These are phyloP conservation scores for Gremmenia infestans DNA, from an alignment of 2,329 filamentous ascomycete genomes.

Conservation along the genomic window DNA sequence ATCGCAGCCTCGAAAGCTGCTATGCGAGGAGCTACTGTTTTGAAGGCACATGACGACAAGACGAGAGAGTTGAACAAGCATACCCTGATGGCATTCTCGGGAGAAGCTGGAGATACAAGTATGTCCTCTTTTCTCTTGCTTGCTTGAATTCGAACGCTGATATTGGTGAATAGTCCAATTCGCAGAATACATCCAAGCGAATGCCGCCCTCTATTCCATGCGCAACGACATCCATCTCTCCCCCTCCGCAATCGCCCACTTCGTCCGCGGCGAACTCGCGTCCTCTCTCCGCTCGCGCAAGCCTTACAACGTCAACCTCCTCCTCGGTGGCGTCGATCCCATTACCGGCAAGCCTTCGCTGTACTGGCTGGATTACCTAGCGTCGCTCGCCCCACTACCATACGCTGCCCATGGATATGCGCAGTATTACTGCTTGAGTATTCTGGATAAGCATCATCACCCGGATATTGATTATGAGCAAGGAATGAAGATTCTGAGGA, in stretches of 20 bases:
- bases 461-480: conserved; percentile 86
- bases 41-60: conserved; percentile 96
- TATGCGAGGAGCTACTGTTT: conserved; percentile 93
- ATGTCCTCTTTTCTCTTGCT: conserved; percentile 25
- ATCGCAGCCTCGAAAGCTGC: conserved; percentile 96
- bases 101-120: conserved; percentile 95
- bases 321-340: conserved; percentile 88
- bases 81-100: conserved; percentile 90
- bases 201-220: conserved; percentile 97
- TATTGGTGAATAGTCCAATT: conserved; percentile 71
- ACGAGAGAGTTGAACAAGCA: conserved; percentile 88
- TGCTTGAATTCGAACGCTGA: background rate
- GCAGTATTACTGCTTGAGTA: conserved; percentile 97
- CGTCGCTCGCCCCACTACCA: conserved; percentile 78
- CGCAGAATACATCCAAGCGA: conserved; percentile 98
- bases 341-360: conserved; percentile 86
- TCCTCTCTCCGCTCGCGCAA: conserved; percentile 84
- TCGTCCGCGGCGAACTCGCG: conserved; percentile 90
- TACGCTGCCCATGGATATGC: conserved; percentile 98
- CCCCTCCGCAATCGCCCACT: conserved; percentile 82
- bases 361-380: conserved; percentile 98
- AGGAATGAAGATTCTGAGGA: conserved; percentile 84
- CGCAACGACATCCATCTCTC: conserved; percentile 91
- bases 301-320: conserved; percentile 94
- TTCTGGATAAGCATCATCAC: conserved; percentile 97